Conservation (phyloP, 495 filamentous ascomycete genomes). For the Hamigera avellanea region DNA sequence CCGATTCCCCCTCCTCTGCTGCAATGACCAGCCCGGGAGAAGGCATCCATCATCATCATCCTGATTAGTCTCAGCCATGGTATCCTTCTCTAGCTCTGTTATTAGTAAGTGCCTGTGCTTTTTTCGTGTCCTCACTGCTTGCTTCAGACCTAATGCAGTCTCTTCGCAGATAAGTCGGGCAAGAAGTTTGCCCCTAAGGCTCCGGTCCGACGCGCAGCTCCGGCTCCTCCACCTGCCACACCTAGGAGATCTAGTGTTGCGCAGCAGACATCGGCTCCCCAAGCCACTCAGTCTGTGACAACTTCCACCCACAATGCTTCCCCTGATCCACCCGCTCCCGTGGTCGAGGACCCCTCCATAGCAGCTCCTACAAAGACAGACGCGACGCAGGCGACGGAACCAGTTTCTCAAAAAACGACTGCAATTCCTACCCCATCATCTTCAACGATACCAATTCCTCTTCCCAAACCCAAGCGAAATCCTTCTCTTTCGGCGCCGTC, state of each 20-base stretch:
- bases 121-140: not conserved
- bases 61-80: constrained; percentile 22
- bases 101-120: constrained; percentile 36
- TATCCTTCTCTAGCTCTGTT: constrained; percentile 44
- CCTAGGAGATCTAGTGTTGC: constrained; percentile 28
- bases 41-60: not conserved
- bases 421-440: constrained; percentile 2
- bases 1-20: too few relatives aligned
- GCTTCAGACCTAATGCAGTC: not conserved
- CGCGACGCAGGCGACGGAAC: constrained; percentile 3
- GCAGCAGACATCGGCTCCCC: constrained; percentile 25
- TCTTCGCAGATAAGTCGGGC: constrained; percentile 37
- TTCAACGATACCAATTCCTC: constrained; percentile 15
- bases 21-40: too few relatives aligned
- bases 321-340: constrained; percentile 8
- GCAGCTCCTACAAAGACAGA: constrained; percentile 6
- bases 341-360: constrained; percentile 9
- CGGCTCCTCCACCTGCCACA: constrained; percentile 17
- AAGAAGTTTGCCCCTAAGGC: constrained; percentile 46
- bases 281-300: constrained; percentile 15
- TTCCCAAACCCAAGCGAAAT: constrained; percentile 21
- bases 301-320: constrained; percentile 11
- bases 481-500: constrained; percentile 8
- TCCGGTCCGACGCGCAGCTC: constrained; percentile 31
- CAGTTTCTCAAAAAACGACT: constrained; percentile 4